Percentiles rank a stretch among this genome's conserved stretches.
phyloP scores from a whole-genome alignment of 2,329 filamentous ascomycete species.

The Diplocarpon rosae region DNA sequence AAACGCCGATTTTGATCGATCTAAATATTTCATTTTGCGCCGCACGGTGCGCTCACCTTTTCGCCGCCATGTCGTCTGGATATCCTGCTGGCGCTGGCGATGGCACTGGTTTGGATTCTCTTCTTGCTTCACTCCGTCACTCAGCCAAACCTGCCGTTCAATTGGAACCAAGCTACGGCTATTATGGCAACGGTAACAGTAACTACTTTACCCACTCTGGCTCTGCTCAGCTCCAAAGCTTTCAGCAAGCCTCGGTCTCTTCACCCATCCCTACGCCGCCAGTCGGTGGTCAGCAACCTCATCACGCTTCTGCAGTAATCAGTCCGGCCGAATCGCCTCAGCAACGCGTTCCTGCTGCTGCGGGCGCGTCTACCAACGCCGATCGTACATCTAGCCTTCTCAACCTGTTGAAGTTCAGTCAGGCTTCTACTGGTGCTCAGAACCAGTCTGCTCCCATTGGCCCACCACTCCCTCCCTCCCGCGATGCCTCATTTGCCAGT shows the following conservation, averaged over 20 bases:
- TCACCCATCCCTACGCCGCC: slow-evolving; percentile 47
- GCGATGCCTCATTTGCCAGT: slow-evolving; percentile 20
- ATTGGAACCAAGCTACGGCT: slow-evolving; percentile 23
- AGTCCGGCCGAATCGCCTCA: slow-evolving; percentile 40
- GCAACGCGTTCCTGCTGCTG: slow-evolving; percentile 29
- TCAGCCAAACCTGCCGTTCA: slow-evolving; percentile 15
- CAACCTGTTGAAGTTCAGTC: slow-evolving; percentile 54
- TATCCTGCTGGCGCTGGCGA: slow-evolving; percentile 23
- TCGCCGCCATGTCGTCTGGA: slow-evolving; percentile 25
- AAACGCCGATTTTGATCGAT: slow-evolving; percentile 20
- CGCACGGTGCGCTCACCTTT: slow-evolving; percentile 22
- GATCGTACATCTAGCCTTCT: slow-evolving; percentile 47
- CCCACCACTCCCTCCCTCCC: slow-evolving; percentile 22
- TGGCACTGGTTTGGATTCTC: slow-evolving; percentile 24
- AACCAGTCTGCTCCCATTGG: slow-evolving; percentile 22
- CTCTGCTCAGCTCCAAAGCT: slow-evolving; percentile 27
- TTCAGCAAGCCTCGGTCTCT: slow-evolving; percentile 45
- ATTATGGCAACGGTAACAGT: slow-evolving; percentile 20
- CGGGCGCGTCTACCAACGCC: slow-evolving; percentile 28
- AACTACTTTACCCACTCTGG: slow-evolving; percentile 22
- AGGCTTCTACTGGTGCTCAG: slow-evolving; percentile 29
- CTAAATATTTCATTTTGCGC: slow-evolving; percentile 23
- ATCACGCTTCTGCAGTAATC: slow-evolving; percentile 45
- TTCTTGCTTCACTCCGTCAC: slow-evolving; percentile 27
- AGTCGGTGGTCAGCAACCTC: slow-evolving; percentile 40